Base-by-base conservation (phyloP, 139 green algal genomes). In the Trebouxia sp. region DNA sequence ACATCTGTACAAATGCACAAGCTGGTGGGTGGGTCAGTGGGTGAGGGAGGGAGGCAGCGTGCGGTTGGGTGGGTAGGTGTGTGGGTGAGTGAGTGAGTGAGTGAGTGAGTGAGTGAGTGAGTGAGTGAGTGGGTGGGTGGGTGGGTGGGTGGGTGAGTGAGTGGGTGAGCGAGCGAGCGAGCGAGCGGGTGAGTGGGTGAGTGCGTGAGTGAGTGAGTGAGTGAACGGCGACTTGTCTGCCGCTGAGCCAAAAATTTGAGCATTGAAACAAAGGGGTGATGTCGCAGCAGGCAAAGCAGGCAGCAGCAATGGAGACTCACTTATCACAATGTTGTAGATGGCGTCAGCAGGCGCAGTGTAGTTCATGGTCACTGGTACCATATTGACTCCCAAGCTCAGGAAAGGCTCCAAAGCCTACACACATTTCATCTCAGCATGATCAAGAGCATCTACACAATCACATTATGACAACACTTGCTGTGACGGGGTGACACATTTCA, bases 291-390 rank as follows among this genome's bases (percentile, higher is more conserved):
- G 12, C 48, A 56, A 56, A 15, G 48, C 15, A 15, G 55, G 17
- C 17, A 67, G 55, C 55, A 67, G 1, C 30, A 15, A n/a, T 4
- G 35, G 22, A 53, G 28, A 6, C 69, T 77, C 39, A 77, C 69
- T 66, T 35, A 85, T 43, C 9, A 85, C 39, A 17, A 75, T 42
- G 20, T 77, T 84, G 39, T 84, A 75, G 17, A 83, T 65, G 35
- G 69, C 82, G 12, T 81, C 47, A 35, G 58, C 75, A 39, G 82
- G 82, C 28, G 53, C 51, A 28, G 51, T 83, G 65, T 80, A 82
- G 58, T 83, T 83, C 22, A 85, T 38, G 11, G 43, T 48, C 20
- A 85, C 56, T 24, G 56, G 20, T 11, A 51, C 50, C 24, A 83
- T 48, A 26, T 66, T 58, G 12, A 69, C 42, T 6, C 82, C 82